A percentile compares a stretch with the other conserved stretches of the same genome.
Evolutionary conservation across 129 eudicot genomes (phyloP).

Genomic region (Artemisia tridentata): DNA sequence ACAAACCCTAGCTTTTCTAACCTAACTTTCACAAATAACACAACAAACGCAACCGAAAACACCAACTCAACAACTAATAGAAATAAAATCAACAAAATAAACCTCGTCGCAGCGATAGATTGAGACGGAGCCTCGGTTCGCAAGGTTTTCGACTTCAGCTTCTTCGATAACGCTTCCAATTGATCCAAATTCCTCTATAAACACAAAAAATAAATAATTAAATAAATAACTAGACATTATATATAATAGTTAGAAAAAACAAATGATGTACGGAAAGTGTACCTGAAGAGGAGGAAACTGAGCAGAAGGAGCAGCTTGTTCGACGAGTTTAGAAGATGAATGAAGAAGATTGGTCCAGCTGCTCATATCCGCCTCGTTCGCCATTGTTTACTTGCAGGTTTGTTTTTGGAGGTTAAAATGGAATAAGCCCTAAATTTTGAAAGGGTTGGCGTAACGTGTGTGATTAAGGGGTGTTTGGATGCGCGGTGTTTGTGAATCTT

Average conservation of each 20-base stretch:
- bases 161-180: constrained; percentile 89
- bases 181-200: constrained; percentile 84
- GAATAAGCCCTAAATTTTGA: constrained; percentile 35
- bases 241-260: neutral
- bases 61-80: neutral
- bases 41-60: too few relatives aligned
- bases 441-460: neutral
- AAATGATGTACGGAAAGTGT: neutral
- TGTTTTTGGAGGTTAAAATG: constrained; percentile 39
- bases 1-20: too few relatives aligned
- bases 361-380: constrained; percentile 85
- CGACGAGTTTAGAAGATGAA: constrained; percentile 92
- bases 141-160: constrained; percentile 89
- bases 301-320: constrained; percentile 96
- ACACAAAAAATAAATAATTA: neutral
- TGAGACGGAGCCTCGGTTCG: constrained; percentile 93
- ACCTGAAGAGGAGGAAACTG: constrained; percentile 91
- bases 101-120: constrained; percentile 96
- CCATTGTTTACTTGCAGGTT: constrained; percentile 39
- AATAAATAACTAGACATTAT: neutral
- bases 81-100: neutral
- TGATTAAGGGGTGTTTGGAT: too few relatives aligned
- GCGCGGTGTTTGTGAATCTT: too few relatives aligned
- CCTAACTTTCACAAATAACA: too few relatives aligned
- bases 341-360: constrained; percentile 94